phyloP scores from a whole-genome alignment of 2,329 filamentous ascomycete genomes.

The Diaporthe capsici region DNA sequence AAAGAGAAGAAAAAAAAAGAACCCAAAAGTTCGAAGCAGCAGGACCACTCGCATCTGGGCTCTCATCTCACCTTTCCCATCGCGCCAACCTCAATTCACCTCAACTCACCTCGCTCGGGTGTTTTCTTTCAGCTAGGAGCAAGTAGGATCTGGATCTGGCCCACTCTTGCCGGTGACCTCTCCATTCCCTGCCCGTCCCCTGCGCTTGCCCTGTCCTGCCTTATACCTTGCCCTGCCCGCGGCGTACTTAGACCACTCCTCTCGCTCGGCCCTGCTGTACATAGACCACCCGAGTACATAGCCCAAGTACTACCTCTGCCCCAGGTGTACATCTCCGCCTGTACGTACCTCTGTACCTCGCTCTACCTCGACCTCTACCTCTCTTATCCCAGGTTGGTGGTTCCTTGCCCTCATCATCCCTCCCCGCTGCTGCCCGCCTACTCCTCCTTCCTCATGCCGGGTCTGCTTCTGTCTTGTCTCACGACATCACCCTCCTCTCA shows the following conservation, averaged over 20 bases:
- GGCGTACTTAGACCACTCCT: slow-evolving; percentile 35
- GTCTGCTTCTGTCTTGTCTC: slow-evolving; percentile 32
- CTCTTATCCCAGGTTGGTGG: slow-evolving; percentile 11
- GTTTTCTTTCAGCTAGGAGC: slow-evolving; percentile 10
- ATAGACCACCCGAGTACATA: slow-evolving; percentile 27
- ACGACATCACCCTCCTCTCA: slow-evolving; percentile 28
- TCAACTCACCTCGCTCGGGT: background rate
- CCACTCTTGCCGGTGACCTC: slow-evolving; percentile 23
- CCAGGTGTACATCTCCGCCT: slow-evolving; percentile 19
- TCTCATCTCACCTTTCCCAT: background rate
- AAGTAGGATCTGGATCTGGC: slow-evolving; percentile 31
- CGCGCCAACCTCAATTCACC: background rate
- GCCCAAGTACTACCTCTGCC: slow-evolving; percentile 19
- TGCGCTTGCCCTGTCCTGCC: background rate
- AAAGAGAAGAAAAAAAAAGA: background rate
- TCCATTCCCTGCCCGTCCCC: background rate
- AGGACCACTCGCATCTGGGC: background rate
- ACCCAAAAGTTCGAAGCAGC: background rate
- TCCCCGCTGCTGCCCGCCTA: slow-evolving; percentile 1
- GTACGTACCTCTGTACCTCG: slow-evolving; percentile 17
- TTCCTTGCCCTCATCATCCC: slow-evolving; percentile 1
- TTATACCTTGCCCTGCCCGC: background rate
- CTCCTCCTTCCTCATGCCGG: slow-evolving; percentile 20
- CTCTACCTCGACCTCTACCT: slow-evolving; percentile 16
- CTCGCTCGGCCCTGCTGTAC: slow-evolving; percentile 18